A percentile compares a stretch with the other conserved stretches of the same genome.
These are phyloP conservation scores for Leccinum subgranulosum DNA, from an alignment of 768 basidiomycete genomes.

Conservation along the genomic window DNA sequence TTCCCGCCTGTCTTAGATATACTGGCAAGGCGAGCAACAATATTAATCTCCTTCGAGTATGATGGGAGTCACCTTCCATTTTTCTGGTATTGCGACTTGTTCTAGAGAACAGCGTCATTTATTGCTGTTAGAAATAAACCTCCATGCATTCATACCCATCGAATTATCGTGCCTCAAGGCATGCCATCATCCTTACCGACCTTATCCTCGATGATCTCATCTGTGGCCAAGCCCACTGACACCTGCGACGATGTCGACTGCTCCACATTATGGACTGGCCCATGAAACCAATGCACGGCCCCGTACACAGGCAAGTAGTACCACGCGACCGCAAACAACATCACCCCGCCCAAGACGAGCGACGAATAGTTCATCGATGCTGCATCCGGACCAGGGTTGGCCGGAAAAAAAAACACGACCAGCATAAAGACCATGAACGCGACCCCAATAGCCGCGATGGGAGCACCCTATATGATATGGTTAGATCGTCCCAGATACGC, in stretches of 20 bases:
- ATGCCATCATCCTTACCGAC: neutral
- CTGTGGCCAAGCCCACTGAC: neutral
- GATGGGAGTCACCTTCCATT: too few relatives aligned
- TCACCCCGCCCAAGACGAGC: conserved; percentile 58
- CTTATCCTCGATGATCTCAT: neutral
- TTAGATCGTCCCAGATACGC: neutral
- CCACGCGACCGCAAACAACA: conserved; percentile 53
- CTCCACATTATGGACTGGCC: conserved; percentile 49
- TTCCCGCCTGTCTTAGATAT: too few relatives aligned
- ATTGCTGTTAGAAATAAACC: too few relatives aligned
- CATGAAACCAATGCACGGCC: conserved; percentile 66
- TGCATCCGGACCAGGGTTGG: conserved; percentile 41
- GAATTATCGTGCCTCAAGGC: too few relatives aligned
- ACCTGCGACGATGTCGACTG: neutral
- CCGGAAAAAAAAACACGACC: conserved; percentile 60
- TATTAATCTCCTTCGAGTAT: too few relatives aligned
- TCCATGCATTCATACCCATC: too few relatives aligned
- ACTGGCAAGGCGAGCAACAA: neutral
- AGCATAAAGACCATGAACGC: conserved; percentile 63
- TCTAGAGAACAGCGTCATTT: too few relatives aligned
- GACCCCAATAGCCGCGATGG: conserved; percentile 52
- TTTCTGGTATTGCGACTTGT: too few relatives aligned
- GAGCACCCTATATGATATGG: conserved; percentile 40
- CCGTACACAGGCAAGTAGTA: conserved; percentile 71
- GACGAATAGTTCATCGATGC: conserved; percentile 68